Conservation (phyloP, 2,329 filamentous ascomycete genomes). For the Fusarium sarcochroum region DNA sequence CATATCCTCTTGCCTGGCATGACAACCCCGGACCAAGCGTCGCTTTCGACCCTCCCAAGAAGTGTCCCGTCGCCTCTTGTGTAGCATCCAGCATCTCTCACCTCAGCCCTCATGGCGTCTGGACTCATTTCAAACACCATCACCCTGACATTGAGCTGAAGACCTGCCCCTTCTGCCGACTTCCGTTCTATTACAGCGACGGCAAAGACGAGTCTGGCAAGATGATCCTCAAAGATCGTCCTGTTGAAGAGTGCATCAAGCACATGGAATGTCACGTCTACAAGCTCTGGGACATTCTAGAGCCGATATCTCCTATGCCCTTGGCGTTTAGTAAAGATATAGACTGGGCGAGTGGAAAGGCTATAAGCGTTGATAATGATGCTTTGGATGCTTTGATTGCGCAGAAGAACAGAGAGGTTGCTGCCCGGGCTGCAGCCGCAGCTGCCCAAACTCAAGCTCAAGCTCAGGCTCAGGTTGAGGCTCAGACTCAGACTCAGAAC, state of each 20-base stretch:
- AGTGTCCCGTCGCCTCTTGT: conserved; percentile 20
- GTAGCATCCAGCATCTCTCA: not conserved
- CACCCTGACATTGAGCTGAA: not conserved
- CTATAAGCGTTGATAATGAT: not conserved
- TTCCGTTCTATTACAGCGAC: conserved; percentile 4
- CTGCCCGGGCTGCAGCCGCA: not conserved
- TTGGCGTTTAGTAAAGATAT: not conserved
- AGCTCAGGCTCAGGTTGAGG: not conserved
- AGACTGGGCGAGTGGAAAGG: not conserved
- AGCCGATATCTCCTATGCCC: not conserved
- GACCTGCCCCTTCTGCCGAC: conserved; percentile 36
- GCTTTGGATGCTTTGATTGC: not conserved
- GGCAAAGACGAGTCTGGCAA: not conserved
- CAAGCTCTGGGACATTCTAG: conserved; percentile 34
- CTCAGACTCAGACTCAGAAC: not conserved
- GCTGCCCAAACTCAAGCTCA: not conserved
- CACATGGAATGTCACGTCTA: conserved; percentile 45
- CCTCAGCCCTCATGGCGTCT: conserved; percentile 22
- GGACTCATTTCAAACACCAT: conserved; percentile 22
- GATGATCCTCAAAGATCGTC: not conserved
- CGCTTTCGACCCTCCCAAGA: conserved; percentile 19
- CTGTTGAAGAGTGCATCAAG: conserved; percentile 20
- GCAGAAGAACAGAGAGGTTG: not conserved
- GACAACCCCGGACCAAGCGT: conserved; percentile 13
- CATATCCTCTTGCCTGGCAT: conserved; percentile 32